A percentile compares a stretch with the other conserved stretches of the same genome.
Conservation (phyloP, 352 stramenopile genomes). For the Phytophthora pinifolia region DNA sequence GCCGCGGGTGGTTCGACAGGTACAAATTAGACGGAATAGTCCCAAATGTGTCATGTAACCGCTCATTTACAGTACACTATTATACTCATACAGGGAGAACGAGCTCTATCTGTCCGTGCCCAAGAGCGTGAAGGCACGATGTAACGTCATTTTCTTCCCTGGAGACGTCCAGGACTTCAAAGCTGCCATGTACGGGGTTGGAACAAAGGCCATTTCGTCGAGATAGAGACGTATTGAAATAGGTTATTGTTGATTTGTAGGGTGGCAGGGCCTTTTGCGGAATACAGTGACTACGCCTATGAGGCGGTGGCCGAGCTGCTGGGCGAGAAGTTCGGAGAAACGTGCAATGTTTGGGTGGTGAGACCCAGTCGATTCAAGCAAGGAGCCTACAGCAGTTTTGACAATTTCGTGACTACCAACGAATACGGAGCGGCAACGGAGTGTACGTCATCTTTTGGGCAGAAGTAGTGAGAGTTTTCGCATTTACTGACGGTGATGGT, state of each 20-base stretch:
- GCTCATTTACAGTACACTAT: background rate
- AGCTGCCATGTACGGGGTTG: slow-evolving; percentile 38
- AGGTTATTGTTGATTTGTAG: slow-evolving; percentile 15
- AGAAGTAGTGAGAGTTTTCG: background rate
- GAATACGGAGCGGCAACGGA: slow-evolving; percentile 48
- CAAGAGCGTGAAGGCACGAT: slow-evolving; percentile 16
- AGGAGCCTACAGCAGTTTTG: slow-evolving; percentile 58
- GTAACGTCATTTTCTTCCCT: slow-evolving; percentile 73
- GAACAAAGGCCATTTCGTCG: too few species aligned
- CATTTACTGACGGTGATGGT: too few species aligned
- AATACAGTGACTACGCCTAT: slow-evolving; percentile 62
- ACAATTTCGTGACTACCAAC: slow-evolving; percentile 62
- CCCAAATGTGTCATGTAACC: background rate
- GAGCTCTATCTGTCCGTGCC: slow-evolving; percentile 47
- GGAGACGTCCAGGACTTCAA: slow-evolving; percentile 67
- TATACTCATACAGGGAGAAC: slow-evolving; percentile 38
- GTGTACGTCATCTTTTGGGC: slow-evolving; percentile 32
- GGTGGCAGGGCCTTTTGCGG: slow-evolving; percentile 32
- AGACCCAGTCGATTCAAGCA: slow-evolving; percentile 42
- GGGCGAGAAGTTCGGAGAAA: slow-evolving; percentile 50
- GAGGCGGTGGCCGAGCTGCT: slow-evolving; percentile 46
- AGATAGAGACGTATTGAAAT: background rate
- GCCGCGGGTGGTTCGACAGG: slow-evolving; percentile 35
- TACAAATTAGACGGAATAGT: slow-evolving; percentile 6
- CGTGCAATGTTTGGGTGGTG: slow-evolving; percentile 64